A percentile compares a stretch with the other conserved stretches of the same genome.
Evolutionary conservation across 2,329 filamentous ascomycete genomes (phyloP).

Genomic region (Arthrinium phaeospermum): DNA sequence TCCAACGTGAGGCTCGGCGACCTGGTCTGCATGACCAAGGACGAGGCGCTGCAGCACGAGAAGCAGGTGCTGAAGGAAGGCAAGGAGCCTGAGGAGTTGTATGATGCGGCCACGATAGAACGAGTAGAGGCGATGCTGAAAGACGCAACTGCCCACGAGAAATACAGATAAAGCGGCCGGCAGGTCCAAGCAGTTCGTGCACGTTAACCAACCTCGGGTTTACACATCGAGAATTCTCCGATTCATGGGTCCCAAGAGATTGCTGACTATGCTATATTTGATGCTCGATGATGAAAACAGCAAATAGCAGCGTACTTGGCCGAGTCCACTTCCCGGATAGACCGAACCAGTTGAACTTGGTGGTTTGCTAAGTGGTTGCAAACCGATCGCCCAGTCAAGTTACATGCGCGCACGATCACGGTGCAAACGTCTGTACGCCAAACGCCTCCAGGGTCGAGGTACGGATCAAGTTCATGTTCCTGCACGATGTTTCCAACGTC

Average conservation of each 20-base stretch:
- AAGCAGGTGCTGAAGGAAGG: constrained; percentile 75
- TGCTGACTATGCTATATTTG: neutral
- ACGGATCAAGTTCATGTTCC: neutral
- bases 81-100: constrained; percentile 73
- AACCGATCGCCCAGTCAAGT: too few species aligned
- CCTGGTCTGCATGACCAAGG: constrained; percentile 43
- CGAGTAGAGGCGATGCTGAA: constrained; percentile 69
- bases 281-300: neutral
- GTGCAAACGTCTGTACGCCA: neutral
- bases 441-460: neutral
- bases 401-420: neutral
- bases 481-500: neutral
- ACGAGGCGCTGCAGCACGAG: constrained; percentile 67
- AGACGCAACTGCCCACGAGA: constrained; percentile 69
- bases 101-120: constrained; percentile 69
- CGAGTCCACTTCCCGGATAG: neutral
- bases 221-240: neutral
- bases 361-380: neutral
- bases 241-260: neutral
- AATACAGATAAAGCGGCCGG: constrained; percentile 47
- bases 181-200: neutral
- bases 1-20: constrained; percentile 59
- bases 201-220: neutral
- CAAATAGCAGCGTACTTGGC: neutral
- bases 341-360: neutral